A percentile compares a stretch with the other conserved stretches of the same genome.
Conservation (phyloP, 2,329 filamentous ascomycete species). For the Fusarium nisikadoi region DNA sequence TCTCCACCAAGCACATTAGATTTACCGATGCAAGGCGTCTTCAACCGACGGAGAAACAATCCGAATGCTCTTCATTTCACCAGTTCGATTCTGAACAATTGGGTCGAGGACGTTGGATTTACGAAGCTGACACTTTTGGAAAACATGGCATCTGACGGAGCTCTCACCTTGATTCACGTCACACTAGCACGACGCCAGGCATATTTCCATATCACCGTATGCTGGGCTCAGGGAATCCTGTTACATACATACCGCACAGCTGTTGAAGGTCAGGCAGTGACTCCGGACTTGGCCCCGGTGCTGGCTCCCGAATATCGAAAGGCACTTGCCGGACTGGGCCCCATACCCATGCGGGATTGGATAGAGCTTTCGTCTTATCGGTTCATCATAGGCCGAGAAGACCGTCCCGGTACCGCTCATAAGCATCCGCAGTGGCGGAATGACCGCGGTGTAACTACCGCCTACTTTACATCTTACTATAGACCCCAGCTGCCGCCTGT, state of each 20-base stretch:
- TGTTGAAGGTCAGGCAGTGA: conserved; percentile 8
- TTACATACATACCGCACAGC: background rate
- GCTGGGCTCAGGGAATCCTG: background rate
- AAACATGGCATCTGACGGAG: background rate
- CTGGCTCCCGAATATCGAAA: conserved; percentile 14
- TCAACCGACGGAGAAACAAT: conserved; percentile 22
- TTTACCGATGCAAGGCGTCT: conserved; percentile 36
- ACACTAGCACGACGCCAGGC: background rate
- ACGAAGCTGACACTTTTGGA: background rate
- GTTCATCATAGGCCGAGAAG: conserved; percentile 28
- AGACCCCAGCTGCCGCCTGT: background rate
- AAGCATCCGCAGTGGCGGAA: background rate
- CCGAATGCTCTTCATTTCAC: background rate
- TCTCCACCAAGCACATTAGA: conserved; percentile 11
- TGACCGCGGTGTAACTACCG: background rate
- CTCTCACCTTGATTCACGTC: background rate
- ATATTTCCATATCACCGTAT: background rate
- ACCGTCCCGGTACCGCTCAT: background rate
- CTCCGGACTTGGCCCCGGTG: conserved; percentile 14
- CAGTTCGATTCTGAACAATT: background rate
- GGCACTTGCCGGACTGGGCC: conserved; percentile 6
- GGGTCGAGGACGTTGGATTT: background rate
- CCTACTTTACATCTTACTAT: background rate
- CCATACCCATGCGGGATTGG: background rate
- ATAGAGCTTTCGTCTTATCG: conserved; percentile 7